Conservation (phyloP, 768 basidiomycete genomes). For the Trichaptum fuscoviolaceum region DNA sequence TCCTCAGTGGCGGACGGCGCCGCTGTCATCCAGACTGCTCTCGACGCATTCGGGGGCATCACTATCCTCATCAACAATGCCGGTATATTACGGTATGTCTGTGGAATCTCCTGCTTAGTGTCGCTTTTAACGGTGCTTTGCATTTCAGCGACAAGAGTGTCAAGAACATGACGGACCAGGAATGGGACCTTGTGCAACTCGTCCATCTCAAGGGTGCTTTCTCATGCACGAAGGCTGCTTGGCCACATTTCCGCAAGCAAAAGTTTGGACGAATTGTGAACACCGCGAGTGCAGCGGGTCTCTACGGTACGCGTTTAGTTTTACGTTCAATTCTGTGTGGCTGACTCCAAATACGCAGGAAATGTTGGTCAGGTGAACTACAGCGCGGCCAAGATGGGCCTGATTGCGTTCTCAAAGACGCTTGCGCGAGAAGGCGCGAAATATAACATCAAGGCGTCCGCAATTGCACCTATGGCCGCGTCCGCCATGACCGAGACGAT, state of each 20-base stretch:
- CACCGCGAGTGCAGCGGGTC: conserved; percentile 89
- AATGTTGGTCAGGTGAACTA: conserved; percentile 99
- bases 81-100: conserved; percentile 69
- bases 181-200: conserved; percentile 83
- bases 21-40: conserved; percentile 79
- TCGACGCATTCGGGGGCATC: conserved; percentile 78
- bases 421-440: conserved; percentile 90
- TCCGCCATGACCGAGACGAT: conserved; percentile 94
- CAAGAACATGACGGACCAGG: conserved; percentile 95
- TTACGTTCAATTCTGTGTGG: neutral
- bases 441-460: conserved; percentile 80
- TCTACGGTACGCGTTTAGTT: conserved; percentile 60
- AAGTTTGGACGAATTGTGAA: conserved; percentile 94
- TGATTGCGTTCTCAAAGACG: conserved; percentile 89
- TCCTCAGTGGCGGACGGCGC: conserved; percentile 84
- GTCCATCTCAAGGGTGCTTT: conserved; percentile 95
- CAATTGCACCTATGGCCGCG: conserved; percentile 93
- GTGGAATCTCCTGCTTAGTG: neutral
- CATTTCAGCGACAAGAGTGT: conserved; percentile 46
- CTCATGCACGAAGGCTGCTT: conserved; percentile 89
- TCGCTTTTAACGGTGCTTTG: neutral
- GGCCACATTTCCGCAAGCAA: conserved; percentile 93
- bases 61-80: conserved; percentile 96
- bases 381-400: conserved; percentile 96
- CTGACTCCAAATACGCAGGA: conserved; percentile 35